Evolutionary conservation across 2,329 filamentous ascomycete genomes (phyloP), one percentile per base, ranked within the genome.

Genomic region (Fusarium sp.): DNA sequence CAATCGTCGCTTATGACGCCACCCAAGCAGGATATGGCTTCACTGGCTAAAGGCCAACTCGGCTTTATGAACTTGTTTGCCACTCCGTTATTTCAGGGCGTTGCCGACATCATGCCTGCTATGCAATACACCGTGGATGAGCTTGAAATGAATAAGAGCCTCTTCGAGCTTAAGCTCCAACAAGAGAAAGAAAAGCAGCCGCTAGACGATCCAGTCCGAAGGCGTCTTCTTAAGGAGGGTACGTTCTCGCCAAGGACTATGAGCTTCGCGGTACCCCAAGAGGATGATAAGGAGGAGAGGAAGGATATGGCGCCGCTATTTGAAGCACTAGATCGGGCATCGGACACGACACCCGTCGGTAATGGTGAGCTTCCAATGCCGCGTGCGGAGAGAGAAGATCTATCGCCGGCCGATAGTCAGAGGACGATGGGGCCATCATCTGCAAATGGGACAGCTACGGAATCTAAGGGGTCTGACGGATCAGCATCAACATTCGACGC

Each of bases 31-130:
- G 94, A 98, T 74, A 85, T 92, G 32, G 84, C 94, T 67, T 94
- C 95, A 58, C 86, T 98, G 56, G 92, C 90, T 69, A 94, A 93
- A 72, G 92, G 94, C 10, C 96, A 99, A 80, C 92, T 98, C 57
- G 92, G 93, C 25, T 99, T 99, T 81, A 98, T 98, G 93, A 96
- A 94, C 71, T 88, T 98, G 74, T 98, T 98, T 79, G 96, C 95
- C 18, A 89, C 94, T 51, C 96, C 96, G 2, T 86, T 99, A 0
- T 99, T 99, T 77, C 90, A 94, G 77, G 93, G 92, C 10, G 91
- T 98, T 10, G 90, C 93, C 30, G 92, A 97, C 73, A 88, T 98
- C 37, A 87, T 98, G 76, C 94, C 96, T 3, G 88, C 88, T 24
- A 93, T 98, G 89, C 84, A 86, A 53, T 98, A 97, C 79, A 93